phyloP scores from a whole-genome alignment of 129 eudicot genomes.

The Lactuca sativa region DNA sequence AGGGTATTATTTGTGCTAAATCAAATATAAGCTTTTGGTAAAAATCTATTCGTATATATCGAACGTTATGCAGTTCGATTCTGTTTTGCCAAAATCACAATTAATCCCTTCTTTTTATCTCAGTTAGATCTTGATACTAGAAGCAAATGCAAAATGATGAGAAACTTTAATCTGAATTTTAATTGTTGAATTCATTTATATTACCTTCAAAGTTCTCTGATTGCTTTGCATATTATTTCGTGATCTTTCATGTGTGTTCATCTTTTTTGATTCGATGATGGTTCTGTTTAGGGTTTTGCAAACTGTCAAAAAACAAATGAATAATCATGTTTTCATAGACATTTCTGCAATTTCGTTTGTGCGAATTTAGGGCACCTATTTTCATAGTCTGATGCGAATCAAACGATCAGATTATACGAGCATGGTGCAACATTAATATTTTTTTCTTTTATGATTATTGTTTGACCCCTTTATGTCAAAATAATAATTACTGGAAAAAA shows the following conservation, averaged over 20 bases:
- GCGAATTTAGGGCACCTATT: conserved; percentile 24
- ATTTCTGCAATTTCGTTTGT: background rate
- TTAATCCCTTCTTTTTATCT: background rate
- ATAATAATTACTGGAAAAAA: conserved; percentile 16
- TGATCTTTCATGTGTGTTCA: background rate
- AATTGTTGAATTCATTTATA: conserved; percentile 25
- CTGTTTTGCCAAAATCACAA: conserved; percentile 32
- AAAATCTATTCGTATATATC: background rate
- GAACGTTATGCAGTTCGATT: conserved; percentile 12
- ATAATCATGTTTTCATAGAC: too few species aligned
- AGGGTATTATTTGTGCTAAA: conserved; percentile 43
- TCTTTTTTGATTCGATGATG: background rate
- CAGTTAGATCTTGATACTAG: background rate
- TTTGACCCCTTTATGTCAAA: conserved; percentile 32
- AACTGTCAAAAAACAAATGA: too few species aligned
- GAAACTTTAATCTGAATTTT: conserved; percentile 30
- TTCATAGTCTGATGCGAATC: conserved; percentile 33
- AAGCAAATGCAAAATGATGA: conserved; percentile 42
- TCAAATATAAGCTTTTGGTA: conserved; percentile 21
- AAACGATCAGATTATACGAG: conserved; percentile 41
- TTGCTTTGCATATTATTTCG: conserved; percentile 16
- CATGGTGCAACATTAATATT: conserved; percentile 34
- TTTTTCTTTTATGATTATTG: conserved; percentile 30
- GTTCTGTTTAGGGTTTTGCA: too few species aligned
- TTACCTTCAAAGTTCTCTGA: conserved; percentile 71